Percentiles rank a stretch among this genome's conserved stretches.
Conservation (phyloP, 768 basidiomycete genomes). For the Pleurotus cornucopiae region DNA sequence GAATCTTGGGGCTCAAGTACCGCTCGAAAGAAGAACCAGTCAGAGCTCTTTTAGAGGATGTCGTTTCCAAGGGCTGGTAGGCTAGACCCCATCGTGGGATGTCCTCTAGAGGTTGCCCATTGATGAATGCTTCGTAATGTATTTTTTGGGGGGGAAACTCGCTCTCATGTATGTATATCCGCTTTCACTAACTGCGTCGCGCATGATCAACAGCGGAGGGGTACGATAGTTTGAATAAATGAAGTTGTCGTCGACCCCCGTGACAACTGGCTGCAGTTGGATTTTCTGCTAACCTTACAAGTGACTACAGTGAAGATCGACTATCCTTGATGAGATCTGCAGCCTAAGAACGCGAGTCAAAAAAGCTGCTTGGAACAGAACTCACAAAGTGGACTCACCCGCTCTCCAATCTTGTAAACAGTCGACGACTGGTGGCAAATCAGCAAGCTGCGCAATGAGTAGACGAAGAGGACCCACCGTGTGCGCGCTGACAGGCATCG, state of each 20-base stretch:
- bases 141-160: too few relatives aligned
- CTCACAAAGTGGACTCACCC: slow-evolving; percentile 10
- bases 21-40: slow-evolving; percentile 34
- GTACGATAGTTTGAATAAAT: too few relatives aligned
- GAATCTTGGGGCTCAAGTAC: slow-evolving; percentile 39
- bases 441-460: neutral
- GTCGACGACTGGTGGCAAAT: slow-evolving; percentile 14
- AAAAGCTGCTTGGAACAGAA: neutral
- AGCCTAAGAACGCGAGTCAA: slow-evolving; percentile 5
- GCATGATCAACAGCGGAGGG: too few relatives aligned
- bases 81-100: too few relatives aligned
- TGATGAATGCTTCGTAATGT: too few relatives aligned
- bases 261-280: too few relatives aligned
- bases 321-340: slow-evolving; percentile 14
- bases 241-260: too few relatives aligned
- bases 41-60: slow-evolving; percentile 37
- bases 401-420: slow-evolving; percentile 26
- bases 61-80: slow-evolving; percentile 38
- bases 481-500: slow-evolving; percentile 28
- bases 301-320: too few relatives aligned
- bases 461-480: slow-evolving; percentile 16
- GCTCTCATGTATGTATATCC: too few relatives aligned
- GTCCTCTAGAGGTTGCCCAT: too few relatives aligned
- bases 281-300: too few relatives aligned
- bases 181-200: too few relatives aligned